Conservation (phyloP, 2,329 filamentous ascomycete species). For the Penicillium carneum region DNA sequence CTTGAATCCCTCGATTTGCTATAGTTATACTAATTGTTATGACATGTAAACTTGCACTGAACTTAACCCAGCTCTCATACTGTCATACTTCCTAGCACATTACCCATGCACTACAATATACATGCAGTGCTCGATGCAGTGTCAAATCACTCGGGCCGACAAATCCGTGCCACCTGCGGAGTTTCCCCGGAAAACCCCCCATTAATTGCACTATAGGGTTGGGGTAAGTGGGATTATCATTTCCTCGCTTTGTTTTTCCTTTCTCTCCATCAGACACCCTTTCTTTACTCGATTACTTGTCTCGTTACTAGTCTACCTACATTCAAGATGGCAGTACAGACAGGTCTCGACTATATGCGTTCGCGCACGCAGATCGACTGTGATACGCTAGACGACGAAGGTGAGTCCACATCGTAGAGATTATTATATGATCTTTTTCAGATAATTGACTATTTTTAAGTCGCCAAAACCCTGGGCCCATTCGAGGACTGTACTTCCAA, state of each 20-base stretch:
- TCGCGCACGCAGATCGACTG: conserved; percentile 59
- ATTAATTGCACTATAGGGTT: not conserved
- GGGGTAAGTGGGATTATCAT: conserved; percentile 13
- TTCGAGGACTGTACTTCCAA: conserved; percentile 65
- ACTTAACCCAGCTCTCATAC: not conserved
- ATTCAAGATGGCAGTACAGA: conserved; percentile 32
- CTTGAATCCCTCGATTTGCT: not conserved
- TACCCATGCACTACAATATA: not conserved
- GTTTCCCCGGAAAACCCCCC: conserved; percentile 1
- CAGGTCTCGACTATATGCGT: conserved; percentile 54
- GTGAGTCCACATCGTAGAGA: conserved; percentile 37
- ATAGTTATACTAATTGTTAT: not conserved
- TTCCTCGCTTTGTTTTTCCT: not conserved
- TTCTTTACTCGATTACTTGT: not conserved
- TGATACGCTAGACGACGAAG: conserved; percentile 60
- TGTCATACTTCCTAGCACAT: not conserved
- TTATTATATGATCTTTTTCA: conserved; percentile 5
- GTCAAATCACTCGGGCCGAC: conserved; percentile 1
- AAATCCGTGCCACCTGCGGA: conserved; percentile 1
- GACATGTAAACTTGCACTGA: not conserved
- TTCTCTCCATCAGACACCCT: not conserved
- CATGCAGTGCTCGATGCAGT: not conserved
- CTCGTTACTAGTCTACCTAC: not conserved
- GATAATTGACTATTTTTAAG: conserved; percentile 43
- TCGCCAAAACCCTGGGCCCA: conserved; percentile 56